Evolutionary conservation across 2,329 filamentous ascomycete species (phyloP).

Genomic region (Kalaharituber pfeilii): DNA sequence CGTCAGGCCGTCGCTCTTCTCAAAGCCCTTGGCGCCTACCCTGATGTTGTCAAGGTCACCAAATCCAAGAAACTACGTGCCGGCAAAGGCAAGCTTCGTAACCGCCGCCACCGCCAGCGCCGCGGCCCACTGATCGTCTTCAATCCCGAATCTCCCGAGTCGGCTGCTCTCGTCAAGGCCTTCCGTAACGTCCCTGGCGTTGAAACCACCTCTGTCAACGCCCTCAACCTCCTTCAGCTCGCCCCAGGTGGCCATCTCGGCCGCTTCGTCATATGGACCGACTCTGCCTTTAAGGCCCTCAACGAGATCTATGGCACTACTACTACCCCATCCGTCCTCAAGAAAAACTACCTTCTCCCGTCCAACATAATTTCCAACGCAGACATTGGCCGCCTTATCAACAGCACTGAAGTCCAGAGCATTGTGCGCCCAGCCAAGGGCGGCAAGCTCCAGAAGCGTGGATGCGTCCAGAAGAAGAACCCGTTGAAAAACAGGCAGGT

Average conservation of each 20-base stretch:
- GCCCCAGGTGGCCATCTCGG: constrained; percentile 97
- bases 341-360: constrained; percentile 98
- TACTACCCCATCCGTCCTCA: constrained; percentile 72
- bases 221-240: constrained; percentile 98
- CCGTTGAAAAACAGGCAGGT: constrained; percentile 98
- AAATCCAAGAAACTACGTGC: constrained; percentile 91
- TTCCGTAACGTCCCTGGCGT: constrained; percentile 99
- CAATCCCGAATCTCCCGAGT: constrained; percentile 72
- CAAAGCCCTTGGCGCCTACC: constrained; percentile 73
- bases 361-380: constrained; percentile 84
- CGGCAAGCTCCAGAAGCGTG: constrained; percentile 73
- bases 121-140: constrained; percentile 96
- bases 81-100: constrained; percentile 97
- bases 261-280: constrained; percentile 98
- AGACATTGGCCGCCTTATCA: constrained; percentile 94
- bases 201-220: constrained; percentile 86
- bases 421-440: constrained; percentile 87
- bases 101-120: constrained; percentile 91
- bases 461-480: constrained; percentile 98
- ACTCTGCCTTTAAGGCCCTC: constrained; percentile 85
- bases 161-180: constrained; percentile 79
- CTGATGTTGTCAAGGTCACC: constrained; percentile 90
- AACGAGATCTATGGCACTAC: constrained; percentile 94
- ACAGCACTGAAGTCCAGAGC: constrained; percentile 95
- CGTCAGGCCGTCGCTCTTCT: constrained; percentile 71